Conservation (phyloP, 2,329 filamentous ascomycete genomes). For the Arthrobotrys sinensis region DNA sequence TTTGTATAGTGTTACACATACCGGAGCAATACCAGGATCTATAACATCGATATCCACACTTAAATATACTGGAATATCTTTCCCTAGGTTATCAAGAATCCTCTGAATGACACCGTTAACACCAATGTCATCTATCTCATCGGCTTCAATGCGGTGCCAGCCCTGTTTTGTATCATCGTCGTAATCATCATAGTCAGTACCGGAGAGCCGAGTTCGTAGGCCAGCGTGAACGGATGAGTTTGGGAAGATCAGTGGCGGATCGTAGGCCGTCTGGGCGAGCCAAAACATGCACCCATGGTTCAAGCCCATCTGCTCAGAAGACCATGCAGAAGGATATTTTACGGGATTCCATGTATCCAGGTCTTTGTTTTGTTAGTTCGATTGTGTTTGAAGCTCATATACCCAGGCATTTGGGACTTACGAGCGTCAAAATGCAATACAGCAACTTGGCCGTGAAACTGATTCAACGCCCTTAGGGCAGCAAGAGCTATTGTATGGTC, state of each 20-base stretch:
- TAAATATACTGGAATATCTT: conserved; percentile 83
- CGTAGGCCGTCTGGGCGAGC: conserved; percentile 76
- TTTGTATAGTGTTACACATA: conserved; percentile 69
- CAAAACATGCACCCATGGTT: conserved; percentile 95
- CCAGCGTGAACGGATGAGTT: conserved; percentile 86
- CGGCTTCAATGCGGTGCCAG: conserved; percentile 83
- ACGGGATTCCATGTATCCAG: conserved; percentile 88
- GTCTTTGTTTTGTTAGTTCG: conserved; percentile 70
- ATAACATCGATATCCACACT: conserved; percentile 86
- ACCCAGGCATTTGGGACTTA: conserved; percentile 41
- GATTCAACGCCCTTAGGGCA: conserved; percentile 77
- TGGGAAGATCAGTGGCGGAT: conserved; percentile 79
- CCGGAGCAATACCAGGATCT: conserved; percentile 72
- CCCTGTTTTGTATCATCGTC: conserved; percentile 81
- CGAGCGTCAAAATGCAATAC: conserved; percentile 81
- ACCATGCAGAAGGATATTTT: conserved; percentile 85
- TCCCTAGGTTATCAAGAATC: conserved; percentile 81
- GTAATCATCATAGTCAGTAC: conserved; percentile 77
- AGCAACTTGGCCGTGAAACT: conserved; percentile 75
- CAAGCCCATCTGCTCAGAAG: conserved; percentile 79
- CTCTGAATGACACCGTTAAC: conserved; percentile 77
- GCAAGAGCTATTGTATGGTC: conserved; percentile 81
- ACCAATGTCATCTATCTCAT: conserved; percentile 89
- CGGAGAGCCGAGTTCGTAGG: conserved; percentile 81
- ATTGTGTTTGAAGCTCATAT: background rate